Percentiles rank a stretch among this genome's conserved stretches.
Evolutionary conservation across 2,329 filamentous ascomycete genomes (phyloP).

Genomic region (Phialocephala sp.): DNA sequence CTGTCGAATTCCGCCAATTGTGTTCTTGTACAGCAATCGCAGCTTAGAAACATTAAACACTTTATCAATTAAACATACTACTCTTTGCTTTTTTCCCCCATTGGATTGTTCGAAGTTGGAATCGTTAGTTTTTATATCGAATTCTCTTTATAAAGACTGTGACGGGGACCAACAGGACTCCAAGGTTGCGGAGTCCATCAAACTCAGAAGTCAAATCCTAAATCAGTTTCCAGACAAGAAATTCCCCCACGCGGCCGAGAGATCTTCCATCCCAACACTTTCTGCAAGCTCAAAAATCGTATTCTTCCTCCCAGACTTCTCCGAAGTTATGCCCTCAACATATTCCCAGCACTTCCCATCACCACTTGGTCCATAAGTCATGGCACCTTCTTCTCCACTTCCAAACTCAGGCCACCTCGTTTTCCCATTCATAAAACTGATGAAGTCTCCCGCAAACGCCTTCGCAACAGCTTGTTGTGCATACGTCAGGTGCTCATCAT

Average conservation of each 20-base stretch:
- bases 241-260: conserved; percentile 17
- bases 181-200: no score
- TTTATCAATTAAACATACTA: no score
- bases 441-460: conserved; percentile 46
- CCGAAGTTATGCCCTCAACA: conserved; percentile 15
- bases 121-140: no score
- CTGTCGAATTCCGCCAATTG: no score
- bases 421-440: conserved; percentile 48
- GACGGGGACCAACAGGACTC: no score
- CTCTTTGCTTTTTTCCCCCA: no score
- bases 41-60: no score
- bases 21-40: no score
- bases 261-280: conserved; percentile 12
- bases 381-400: conserved; percentile 2
- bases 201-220: not conserved
- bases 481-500: conserved; percentile 46
- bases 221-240: conserved; percentile 20
- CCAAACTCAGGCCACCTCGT: conserved; percentile 38
- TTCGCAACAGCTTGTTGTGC: conserved; percentile 43
- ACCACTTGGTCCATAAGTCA: conserved; percentile 25
- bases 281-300: conserved; percentile 22
- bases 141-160: no score
- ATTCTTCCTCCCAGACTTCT: conserved; percentile 16
- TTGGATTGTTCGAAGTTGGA: no score
- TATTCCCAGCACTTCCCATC: conserved; percentile 10